Percentiles rank a stretch among this genome's conserved stretches.
Evolutionary conservation across 768 basidiomycete species (phyloP).

Genomic region (Paxillus rubicundulus): DNA sequence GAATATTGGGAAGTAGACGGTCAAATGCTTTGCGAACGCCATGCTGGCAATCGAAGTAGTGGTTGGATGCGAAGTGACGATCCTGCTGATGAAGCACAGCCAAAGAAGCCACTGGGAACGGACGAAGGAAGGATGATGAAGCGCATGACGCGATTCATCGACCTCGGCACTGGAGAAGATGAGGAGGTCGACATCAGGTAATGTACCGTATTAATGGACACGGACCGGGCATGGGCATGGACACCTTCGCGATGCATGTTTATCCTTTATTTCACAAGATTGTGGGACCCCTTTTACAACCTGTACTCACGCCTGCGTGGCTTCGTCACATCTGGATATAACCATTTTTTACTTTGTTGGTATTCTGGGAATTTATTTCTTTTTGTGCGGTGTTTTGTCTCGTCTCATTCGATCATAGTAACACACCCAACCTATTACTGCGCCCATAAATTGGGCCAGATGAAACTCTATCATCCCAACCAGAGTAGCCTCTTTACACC

Average conservation of each 20-base stretch:
- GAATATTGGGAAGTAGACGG: conserved; percentile 92
- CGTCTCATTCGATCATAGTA: conserved; percentile 8
- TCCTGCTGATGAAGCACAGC: conserved; percentile 4
- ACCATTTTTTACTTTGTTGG: conserved; percentile 19
- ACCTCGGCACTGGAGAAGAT: conserved; percentile 43
- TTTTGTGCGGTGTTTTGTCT: conserved; percentile 6
- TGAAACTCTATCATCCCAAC: conserved; percentile 42
- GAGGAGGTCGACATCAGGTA: conserved; percentile 32
- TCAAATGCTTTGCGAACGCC: conserved; percentile 82
- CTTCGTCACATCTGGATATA: conserved; percentile 24
- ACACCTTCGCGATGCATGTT: conserved; percentile 10
- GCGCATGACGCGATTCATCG: conserved; percentile 79
- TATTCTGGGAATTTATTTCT: conserved; percentile 1
- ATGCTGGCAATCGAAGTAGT: conserved; percentile 41
- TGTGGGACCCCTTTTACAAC: conserved; percentile 14
- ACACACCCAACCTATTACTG: conserved; percentile 13
- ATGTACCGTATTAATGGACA: conserved; percentile 19
- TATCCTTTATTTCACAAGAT: conserved; percentile 16
- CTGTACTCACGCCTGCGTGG: conserved; percentile 17
- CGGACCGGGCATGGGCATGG: conserved; percentile 11
- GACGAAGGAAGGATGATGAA: conserved; percentile 61
- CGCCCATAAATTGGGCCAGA: conserved; percentile 9
- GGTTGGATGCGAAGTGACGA: conserved; percentile 21
- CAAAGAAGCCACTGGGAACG: conserved; percentile 13
- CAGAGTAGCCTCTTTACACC: conserved; percentile 87